phyloP scores from a whole-genome alignment of 129 eudicot species.

The Arctium lappa region DNA sequence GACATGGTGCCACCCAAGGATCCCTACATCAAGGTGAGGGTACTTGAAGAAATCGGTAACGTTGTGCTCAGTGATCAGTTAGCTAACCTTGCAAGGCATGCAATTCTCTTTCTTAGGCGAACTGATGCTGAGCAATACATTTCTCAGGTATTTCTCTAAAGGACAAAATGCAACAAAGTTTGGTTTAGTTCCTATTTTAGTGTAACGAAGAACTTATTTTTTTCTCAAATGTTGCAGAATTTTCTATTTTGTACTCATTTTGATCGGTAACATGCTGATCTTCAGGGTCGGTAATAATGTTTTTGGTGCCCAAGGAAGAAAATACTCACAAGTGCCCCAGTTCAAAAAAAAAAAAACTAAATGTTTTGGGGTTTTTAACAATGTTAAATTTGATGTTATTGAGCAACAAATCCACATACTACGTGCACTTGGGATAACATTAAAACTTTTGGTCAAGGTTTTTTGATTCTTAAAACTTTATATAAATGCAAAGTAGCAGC shows the following conservation, averaged over 20 bases:
- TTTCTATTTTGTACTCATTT: not conserved
- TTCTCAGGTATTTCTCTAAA: slow-evolving; percentile 45
- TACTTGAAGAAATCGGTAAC: slow-evolving; percentile 83
- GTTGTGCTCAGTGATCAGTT: slow-evolving; percentile 65
- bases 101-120: slow-evolving; percentile 79
- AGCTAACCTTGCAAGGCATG: slow-evolving; percentile 77
- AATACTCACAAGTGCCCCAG: not conserved
- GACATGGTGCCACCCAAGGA: slow-evolving; percentile 98
- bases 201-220: no score
- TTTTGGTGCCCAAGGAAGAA: not conserved
- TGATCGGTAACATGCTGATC: not conserved
- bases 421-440: not conserved
- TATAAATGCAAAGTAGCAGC: not conserved
- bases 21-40: slow-evolving; percentile 97
- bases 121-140: slow-evolving; percentile 88
- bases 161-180: not conserved
- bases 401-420: not conserved
- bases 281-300: no score
- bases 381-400: not conserved
- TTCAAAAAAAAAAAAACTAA: not conserved
- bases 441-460: not conserved
- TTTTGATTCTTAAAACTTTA: no score
- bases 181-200: not conserved
- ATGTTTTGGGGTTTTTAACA: not conserved
- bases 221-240: not conserved